These are phyloP conservation scores for Fagus crenata DNA, from an alignment of 306 rosid genomes.

Conservation along the genomic window DNA sequence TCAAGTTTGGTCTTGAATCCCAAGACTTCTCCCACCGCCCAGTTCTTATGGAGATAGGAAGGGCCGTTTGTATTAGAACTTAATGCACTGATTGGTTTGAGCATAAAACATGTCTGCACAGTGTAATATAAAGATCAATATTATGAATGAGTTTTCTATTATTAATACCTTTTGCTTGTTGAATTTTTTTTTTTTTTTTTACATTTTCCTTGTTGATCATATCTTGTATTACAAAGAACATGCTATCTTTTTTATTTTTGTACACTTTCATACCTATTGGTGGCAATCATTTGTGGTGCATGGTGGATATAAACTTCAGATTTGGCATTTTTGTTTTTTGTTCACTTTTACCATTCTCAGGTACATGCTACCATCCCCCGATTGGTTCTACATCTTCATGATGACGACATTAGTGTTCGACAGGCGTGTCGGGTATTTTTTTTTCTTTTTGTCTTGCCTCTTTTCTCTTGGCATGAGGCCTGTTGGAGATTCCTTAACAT, in stretches of 20 bases:
- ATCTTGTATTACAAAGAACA: neutral
- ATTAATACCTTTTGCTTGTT: neutral
- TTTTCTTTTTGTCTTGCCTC: constrained; percentile 31
- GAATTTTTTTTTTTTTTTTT: neutral
- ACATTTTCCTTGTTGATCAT: neutral
- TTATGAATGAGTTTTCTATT: neutral
- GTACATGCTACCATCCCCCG: constrained; percentile 87
- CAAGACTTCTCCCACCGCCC: neutral
- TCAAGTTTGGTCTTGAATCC: neutral
- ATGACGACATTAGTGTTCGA: constrained; percentile 69
- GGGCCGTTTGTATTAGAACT: neutral
- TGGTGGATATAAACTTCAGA: neutral
- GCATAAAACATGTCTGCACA: neutral
- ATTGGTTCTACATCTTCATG: constrained; percentile 83
- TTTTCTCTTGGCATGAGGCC: constrained; percentile 21
- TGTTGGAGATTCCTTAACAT: constrained; percentile 23
- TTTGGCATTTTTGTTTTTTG: neutral
- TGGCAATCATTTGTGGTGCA: neutral
- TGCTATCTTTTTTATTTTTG: neutral
- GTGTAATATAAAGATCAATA: neutral
- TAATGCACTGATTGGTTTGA: neutral
- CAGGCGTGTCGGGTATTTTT: constrained; percentile 91
- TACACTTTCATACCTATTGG: neutral
- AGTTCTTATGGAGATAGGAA: neutral
- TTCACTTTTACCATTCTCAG: constrained; percentile 34